A percentile compares a stretch with the other conserved stretches of the same genome.
Conservation (phyloP, 768 basidiomycete species). For the Tylopilus plumbeoviolaceoides region DNA sequence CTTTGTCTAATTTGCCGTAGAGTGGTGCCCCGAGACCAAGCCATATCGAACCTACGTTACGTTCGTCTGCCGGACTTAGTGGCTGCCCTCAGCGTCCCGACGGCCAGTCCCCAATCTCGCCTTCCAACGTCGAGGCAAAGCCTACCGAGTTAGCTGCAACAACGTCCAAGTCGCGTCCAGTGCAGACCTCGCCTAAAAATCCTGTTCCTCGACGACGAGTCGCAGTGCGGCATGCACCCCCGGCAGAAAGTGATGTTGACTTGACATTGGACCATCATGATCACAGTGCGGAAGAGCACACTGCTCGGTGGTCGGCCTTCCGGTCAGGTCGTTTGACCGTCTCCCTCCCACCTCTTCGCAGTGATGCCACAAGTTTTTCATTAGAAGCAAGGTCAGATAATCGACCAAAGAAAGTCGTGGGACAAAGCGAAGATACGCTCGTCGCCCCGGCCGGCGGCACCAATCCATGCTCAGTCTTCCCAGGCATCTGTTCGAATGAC, state of each 20-base stretch:
- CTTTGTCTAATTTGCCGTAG: constrained; percentile 13
- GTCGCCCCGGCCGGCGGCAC: neutral
- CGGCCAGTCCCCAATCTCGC: neutral
- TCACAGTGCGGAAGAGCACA: neutral
- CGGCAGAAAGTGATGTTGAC: constrained; percentile 6
- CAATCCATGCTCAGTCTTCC: neutral
- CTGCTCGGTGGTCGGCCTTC: constrained; percentile 22
- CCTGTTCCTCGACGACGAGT: neutral
- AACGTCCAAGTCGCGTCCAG: neutral
- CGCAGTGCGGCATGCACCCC: neutral
- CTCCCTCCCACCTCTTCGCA: neutral
- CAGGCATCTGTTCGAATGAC: neutral
- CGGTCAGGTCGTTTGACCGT: constrained; percentile 25
- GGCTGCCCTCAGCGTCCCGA: neutral
- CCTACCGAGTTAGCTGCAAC: neutral
- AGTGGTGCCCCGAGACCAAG: constrained; percentile 4
- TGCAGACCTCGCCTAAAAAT: neutral
- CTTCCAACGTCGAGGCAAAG: neutral
- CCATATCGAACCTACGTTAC: neutral
- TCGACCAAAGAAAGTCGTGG: neutral
- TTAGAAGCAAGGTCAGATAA: neutral
- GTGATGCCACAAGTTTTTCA: neutral
- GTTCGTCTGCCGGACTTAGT: neutral
- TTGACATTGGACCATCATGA: constrained; percentile 1
- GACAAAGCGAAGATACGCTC: neutral